Conservation (phyloP, 345 rosid species). For the Bruguiera parviflora region DNA sequence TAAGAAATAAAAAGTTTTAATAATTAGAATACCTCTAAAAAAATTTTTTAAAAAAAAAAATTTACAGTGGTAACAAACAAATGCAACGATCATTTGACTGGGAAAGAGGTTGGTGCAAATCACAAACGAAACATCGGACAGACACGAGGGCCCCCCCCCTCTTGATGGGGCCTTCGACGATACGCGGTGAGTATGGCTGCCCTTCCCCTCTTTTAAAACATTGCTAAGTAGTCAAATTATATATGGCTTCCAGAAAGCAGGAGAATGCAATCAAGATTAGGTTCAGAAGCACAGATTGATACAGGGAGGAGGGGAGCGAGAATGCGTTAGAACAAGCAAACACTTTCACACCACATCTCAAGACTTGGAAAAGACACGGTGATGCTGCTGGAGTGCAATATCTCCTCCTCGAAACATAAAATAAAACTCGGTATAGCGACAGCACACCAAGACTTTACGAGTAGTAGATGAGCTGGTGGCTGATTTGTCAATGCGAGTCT, state of each 20-base stretch:
- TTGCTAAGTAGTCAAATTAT: not conserved
- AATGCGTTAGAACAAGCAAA: constrained; percentile 2
- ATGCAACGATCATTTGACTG: constrained; percentile 19
- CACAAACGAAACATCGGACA: constrained; percentile 25
- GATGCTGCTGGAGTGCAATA: not conserved
- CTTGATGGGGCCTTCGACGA: not conserved
- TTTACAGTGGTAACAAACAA: constrained; percentile 38
- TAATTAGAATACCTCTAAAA: not conserved
- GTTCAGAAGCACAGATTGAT: constrained; percentile 14
- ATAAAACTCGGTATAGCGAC: not conserved
- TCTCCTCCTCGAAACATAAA: not conserved
- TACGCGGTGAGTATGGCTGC: constrained; percentile 1
- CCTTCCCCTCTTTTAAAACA: not conserved
- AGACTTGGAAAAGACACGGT: not conserved
- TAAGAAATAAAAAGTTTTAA: no score
- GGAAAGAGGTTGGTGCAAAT: constrained; percentile 16
- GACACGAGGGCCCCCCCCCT: constrained; percentile 18
- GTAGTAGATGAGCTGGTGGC: not conserved
- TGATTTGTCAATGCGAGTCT: constrained; percentile 10
- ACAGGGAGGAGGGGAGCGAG: not conserved
- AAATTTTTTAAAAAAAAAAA: no score
- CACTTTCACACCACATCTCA: constrained; percentile 20
- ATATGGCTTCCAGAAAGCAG: constrained; percentile 26
- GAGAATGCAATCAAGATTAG: constrained; percentile 24
- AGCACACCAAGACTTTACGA: not conserved